These are phyloP conservation scores for Filosporella fistucella DNA, from an alignment of 495 filamentous ascomycete species.

Conservation along the genomic window DNA sequence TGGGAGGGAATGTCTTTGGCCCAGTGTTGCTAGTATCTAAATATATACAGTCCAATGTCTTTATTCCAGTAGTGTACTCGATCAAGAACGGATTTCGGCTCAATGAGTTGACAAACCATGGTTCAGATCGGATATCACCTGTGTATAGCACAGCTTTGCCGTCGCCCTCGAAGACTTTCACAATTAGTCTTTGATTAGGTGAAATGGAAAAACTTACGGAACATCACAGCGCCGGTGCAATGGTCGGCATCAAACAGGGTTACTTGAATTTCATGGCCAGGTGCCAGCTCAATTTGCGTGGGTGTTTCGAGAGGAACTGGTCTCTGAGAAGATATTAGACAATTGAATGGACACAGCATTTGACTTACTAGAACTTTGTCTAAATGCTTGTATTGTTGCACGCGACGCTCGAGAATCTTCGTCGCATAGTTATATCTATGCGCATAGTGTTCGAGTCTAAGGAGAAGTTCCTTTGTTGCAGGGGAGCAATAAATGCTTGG, in stretches of 20 bases:
- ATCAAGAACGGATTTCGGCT: constrained; percentile 67
- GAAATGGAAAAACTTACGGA: constrained; percentile 34
- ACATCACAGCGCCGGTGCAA: constrained; percentile 90
- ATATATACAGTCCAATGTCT: constrained; percentile 73
- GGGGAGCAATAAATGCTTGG: constrained; percentile 80
- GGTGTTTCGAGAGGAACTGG: constrained; percentile 83
- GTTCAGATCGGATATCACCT: constrained; percentile 80
- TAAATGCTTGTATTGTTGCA: constrained; percentile 70
- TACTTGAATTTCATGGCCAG: constrained; percentile 62
- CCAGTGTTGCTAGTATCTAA: constrained; percentile 79
- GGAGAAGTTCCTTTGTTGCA: constrained; percentile 72
- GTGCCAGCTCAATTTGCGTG: constrained; percentile 68
- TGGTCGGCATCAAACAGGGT: constrained; percentile 92
- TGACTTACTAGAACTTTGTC: constrained; percentile 54
- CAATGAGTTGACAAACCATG: constrained; percentile 51
- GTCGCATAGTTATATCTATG: constrained; percentile 74
- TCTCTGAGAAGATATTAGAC: constrained; percentile 42
- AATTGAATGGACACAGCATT: not conserved
- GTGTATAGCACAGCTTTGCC: constrained; percentile 82
- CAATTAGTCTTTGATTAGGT: not conserved
- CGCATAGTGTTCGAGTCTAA: constrained; percentile 70
- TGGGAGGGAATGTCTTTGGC: constrained; percentile 40
- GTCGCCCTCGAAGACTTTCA: constrained; percentile 66
- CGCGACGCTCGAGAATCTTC: constrained; percentile 69
- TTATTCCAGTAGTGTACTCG: constrained; percentile 65